phyloP scores from a whole-genome alignment of 2,329 filamentous ascomycete species.

The Alternaria sp. region DNA sequence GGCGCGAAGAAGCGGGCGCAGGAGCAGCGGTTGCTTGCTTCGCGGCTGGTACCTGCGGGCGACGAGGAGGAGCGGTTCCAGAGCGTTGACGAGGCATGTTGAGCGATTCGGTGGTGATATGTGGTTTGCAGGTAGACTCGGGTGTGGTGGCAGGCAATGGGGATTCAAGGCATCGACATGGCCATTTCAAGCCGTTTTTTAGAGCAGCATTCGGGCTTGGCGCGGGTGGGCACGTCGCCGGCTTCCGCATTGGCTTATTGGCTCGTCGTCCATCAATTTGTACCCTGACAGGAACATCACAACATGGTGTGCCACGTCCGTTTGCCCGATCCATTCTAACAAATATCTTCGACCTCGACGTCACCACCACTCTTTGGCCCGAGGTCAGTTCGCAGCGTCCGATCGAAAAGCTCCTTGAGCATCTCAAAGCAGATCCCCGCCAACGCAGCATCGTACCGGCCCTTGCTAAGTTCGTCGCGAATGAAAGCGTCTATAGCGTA shows the following conservation, averaged over 20 bases:
- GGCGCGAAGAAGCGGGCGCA: conserved; percentile 55
- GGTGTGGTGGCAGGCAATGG: conserved; percentile 4
- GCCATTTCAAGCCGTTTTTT: conserved; percentile 24
- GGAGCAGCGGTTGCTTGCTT: conserved; percentile 61
- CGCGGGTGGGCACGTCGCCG: conserved; percentile 3
- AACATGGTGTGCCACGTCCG: neutral
- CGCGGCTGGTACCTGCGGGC: conserved; percentile 52
- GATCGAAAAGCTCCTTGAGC: conserved; percentile 81
- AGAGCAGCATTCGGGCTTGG: conserved; percentile 23
- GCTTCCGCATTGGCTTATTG: conserved; percentile 4
- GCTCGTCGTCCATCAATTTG: neutral
- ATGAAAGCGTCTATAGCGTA: conserved; percentile 76
- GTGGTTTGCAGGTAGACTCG: neutral
- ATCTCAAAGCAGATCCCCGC: conserved; percentile 91
- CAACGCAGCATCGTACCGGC: conserved; percentile 88
- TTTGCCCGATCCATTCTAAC: conserved; percentile 39
- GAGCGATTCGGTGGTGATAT: conserved; percentile 11
- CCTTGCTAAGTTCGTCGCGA: conserved; percentile 88
- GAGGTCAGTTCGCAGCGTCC: conserved; percentile 78
- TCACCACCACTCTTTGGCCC: conserved; percentile 69
- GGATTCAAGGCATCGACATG: conserved; percentile 7
- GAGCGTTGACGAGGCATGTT: conserved; percentile 60
- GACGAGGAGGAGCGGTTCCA: conserved; percentile 52
- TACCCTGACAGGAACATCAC: neutral
- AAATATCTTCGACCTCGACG: conserved; percentile 74